Evolutionary conservation across 2,329 filamentous ascomycete genomes (phyloP), one percentile per base, ranked within the genome.

Genomic region (Capronia epimyces): DNA sequence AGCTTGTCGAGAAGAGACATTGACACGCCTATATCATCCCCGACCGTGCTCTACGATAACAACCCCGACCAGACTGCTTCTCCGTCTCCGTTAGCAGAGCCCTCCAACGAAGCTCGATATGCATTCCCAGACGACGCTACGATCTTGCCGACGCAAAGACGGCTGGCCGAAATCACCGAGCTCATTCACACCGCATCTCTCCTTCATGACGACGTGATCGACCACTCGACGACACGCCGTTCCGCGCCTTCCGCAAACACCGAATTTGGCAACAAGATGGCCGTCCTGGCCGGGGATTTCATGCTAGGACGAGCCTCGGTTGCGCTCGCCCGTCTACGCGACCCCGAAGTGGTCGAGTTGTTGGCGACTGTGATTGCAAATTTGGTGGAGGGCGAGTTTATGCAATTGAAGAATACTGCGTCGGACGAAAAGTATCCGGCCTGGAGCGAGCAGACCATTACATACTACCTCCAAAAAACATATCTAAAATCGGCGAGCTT

Each of bases 201-300:
- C 15, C 82, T 98, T 12, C 93, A 98, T 71, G 93, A 98, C 77
- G 93, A 98, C 71, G 93, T 98, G 24, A 95, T 98, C 65, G 93
- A 98, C 67, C 87, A 91, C 67, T 94, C 90, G 1, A 77, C 87
- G 36, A 86, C 89, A 9, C 82, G 93, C 49, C 86, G 93, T 53
- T 87, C 88, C 24, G 82, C 83, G 2, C 86, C 88, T 6, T 95
- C 88, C 1, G 93, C 93, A 25, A 98, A 98, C 67, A 80, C 93
- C 55, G 87, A 90, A 64, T 97, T 97, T 64, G 93, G 93, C 58
- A 98, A 98, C 75, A 98, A 98, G 71, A 97, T 98, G 91, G 91
- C 93, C 12, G 91, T 98, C 2, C 72, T 98, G 59, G 93, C 93
- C 0, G 93, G 93, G n/a, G 93, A 98, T 67, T 98, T 98, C 65